These are phyloP conservation scores for Guillardia theta DNA, from an alignment of 78 protist species.

Conservation along the genomic window DNA sequence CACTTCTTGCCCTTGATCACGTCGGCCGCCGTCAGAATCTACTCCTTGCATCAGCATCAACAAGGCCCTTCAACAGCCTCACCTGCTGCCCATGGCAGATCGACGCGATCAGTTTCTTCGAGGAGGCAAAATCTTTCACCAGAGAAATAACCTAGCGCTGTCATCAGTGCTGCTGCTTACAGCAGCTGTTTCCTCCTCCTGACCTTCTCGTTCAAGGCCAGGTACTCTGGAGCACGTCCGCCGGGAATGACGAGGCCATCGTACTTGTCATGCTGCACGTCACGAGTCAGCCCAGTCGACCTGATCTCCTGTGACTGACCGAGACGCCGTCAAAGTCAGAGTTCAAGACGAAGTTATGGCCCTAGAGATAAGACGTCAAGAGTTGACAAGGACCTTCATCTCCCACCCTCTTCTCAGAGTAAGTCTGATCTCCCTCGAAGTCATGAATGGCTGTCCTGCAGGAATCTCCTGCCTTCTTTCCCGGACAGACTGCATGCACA, in stretches of 20 bases:
- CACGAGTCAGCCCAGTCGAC: not conserved
- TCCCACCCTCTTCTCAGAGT: not conserved
- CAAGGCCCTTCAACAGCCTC: no score
- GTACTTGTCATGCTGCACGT: not conserved
- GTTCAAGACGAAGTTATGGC: not conserved
- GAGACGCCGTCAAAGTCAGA: not conserved
- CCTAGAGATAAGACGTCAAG: no score
- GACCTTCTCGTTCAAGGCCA: not conserved
- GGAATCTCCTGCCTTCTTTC: not conserved
- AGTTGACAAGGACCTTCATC: no score
- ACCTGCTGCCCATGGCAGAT: conserved; percentile 17
- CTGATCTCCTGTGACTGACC: not conserved
- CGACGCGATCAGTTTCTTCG: not conserved
- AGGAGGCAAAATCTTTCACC: not conserved
- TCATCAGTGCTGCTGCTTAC: no score
- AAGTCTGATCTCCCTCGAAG: conserved; percentile 22
- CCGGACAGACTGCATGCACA: conserved; percentile 9
- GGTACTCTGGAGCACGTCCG: not conserved
- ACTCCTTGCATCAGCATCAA: no score
- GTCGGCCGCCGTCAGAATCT: not conserved
- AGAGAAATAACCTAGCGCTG: no score
- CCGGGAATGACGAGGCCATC: not conserved
- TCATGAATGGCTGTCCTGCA: not conserved
- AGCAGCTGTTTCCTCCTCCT: not conserved
- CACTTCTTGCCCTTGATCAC: not conserved